These are phyloP conservation scores for Diutina sp. DNA, from an alignment of 1,139 yeast genomes.

Conservation along the genomic window DNA sequence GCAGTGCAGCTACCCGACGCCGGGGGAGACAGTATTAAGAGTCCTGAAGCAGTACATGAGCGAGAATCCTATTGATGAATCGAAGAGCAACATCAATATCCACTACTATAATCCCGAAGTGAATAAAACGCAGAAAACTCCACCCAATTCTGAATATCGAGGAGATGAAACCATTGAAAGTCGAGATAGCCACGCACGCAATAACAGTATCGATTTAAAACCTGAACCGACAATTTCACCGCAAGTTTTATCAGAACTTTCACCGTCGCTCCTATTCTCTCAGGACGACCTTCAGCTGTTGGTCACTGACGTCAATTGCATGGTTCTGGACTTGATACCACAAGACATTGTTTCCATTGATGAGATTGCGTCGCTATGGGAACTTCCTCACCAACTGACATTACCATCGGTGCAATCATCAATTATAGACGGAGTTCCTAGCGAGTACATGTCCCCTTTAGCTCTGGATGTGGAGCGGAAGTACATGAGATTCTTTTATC, in stretches of 20 bases:
- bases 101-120: neutral
- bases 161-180: neutral
- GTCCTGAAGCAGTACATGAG: neutral
- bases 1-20: neutral
- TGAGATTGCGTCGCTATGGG: neutral
- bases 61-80: neutral
- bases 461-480: constrained; percentile 14
- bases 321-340: constrained; percentile 1
- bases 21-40: neutral
- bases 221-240: neutral
- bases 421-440: neutral
- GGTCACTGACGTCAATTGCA: neutral
- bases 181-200: neutral
- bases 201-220: too few species aligned
- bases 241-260: neutral
- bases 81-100: neutral
- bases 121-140: neutral
- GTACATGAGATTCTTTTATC: constrained; percentile 44
- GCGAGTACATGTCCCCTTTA: neutral
- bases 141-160: neutral
- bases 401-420: neutral
- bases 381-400: neutral
- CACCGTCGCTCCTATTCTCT: neutral
- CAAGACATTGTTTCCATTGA: neutral
- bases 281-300: neutral